Evolutionary conservation across 176 grass and related monocot genomes (phyloP).

Genomic region (Dendrocalamus sinicus): DNA sequence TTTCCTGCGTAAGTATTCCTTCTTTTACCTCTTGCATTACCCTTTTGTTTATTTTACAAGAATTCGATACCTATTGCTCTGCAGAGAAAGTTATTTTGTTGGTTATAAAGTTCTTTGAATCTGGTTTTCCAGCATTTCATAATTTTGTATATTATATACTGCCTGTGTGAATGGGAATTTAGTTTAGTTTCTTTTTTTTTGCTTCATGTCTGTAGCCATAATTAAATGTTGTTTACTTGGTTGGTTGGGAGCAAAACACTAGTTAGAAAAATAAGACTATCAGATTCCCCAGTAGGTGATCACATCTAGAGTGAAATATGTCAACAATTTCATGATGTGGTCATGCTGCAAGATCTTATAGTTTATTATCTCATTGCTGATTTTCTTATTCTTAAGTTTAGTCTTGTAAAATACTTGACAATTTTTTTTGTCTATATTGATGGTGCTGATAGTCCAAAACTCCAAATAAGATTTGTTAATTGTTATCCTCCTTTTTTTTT

Average conservation of each 20-base stretch:
- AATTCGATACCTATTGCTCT: background rate
- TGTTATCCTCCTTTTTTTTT: background rate
- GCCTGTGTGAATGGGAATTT: background rate
- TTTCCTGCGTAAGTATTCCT: slow-evolving; percentile 79
- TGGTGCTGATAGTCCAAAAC: slow-evolving; percentile 22
- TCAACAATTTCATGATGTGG: background rate
- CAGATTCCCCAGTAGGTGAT: background rate
- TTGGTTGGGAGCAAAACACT: background rate
- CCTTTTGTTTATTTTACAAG: slow-evolving; percentile 19
- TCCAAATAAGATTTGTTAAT: too few relatives aligned
- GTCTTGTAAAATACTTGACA: background rate
- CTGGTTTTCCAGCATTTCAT: slow-evolving; percentile 12
- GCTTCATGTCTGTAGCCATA: background rate
- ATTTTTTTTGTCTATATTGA: slow-evolving; percentile 3
- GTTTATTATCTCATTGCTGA: background rate
- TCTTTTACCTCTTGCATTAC: slow-evolving; percentile 3
- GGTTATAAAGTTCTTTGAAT: slow-evolving; percentile 28
- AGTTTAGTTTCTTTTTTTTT: background rate
- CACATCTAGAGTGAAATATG: background rate
- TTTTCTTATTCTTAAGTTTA: slow-evolving; percentile 6
- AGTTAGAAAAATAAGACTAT: slow-evolving; percentile 2
- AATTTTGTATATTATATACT: background rate
- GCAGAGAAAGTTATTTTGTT: slow-evolving; percentile 30
- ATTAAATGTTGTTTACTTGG: background rate
- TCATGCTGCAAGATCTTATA: background rate